phyloP scores from a whole-genome alignment of 768 basidiomycete species.

The Naganishia antarctica region DNA sequence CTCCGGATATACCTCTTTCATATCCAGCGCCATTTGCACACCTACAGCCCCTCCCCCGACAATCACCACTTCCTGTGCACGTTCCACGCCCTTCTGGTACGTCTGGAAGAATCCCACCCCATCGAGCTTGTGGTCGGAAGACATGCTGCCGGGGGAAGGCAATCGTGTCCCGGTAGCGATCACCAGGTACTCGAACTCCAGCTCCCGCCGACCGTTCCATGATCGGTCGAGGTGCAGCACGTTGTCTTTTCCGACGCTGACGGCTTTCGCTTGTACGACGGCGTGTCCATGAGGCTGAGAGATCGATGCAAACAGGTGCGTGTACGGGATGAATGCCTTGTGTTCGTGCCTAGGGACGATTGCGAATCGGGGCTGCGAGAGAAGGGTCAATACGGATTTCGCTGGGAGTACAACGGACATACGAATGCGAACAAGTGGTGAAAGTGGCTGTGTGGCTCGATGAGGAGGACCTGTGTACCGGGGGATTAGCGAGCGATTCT shows the following conservation, averaged over 20 bases:
- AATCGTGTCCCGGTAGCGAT: conserved; percentile 58
- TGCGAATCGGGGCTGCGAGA: conserved; percentile 25
- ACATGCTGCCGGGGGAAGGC: conserved; percentile 32
- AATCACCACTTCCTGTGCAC: conserved; percentile 57
- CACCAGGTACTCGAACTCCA: conserved; percentile 59
- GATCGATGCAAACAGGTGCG: conserved; percentile 16
- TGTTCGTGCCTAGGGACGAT: conserved; percentile 24
- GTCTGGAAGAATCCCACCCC: conserved; percentile 53
- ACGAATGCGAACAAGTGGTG: conserved; percentile 30
- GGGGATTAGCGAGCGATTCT: neutral
- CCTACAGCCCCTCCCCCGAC: conserved; percentile 71
- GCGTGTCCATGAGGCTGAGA: conserved; percentile 6
- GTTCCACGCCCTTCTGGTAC: conserved; percentile 55
- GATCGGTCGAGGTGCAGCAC: conserved; percentile 30
- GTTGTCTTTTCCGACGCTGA: conserved; percentile 7
- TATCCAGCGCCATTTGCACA: conserved; percentile 50
- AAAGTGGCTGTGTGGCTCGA: conserved; percentile 28
- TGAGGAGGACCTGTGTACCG: conserved; percentile 19
- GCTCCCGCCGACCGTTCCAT: conserved; percentile 33
- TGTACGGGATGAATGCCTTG: conserved; percentile 30
- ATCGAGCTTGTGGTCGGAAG: conserved; percentile 45
- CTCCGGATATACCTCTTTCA: conserved; percentile 36
- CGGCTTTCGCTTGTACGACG: conserved; percentile 20
- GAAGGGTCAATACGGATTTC: neutral
- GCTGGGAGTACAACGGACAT: neutral